Base-by-base conservation (phyloP, 805 yeast species). In the Candida ponderosae region DNA sequence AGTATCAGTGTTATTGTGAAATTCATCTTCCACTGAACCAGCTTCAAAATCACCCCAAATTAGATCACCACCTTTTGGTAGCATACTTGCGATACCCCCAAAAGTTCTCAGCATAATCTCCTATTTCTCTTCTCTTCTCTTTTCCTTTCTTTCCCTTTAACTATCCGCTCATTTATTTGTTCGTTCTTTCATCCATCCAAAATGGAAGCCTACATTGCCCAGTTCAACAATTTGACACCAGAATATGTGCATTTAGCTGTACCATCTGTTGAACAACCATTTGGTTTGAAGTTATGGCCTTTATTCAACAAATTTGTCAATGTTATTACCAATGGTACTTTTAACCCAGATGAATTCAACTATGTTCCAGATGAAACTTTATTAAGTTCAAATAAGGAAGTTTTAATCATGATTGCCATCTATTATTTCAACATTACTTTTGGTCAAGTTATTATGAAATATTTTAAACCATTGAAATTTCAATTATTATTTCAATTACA, bases 41-140 rank as follows among this genome's bases (percentile, higher is more conserved):
- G 62, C 50, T 3, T 67, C 56, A 38, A 70, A 46, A 48, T 74
- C 69, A 4, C 98, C 98, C 98, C 98, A 93, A 24, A 93, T 74
- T 5, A 76, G 54, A 28, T 79, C 80, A 3, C 97, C 97, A 31
- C 98, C 98, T 57, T 90, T 93, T 17, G 98, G 98, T 21, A 93
- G 53, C 98, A 93, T 93, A 39, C 93, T 76, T 14, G 97, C 88
- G 33, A 93, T 68, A 11, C 97, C 97, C n/a, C 95, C 96, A 69
- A 86, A 90, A 2, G 90, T 70, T 44, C 87, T 70, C 34, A 88
- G 56, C 82, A 93, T 69, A n/a, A 43, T 86, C 94, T 6, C 87
- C 76, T 47, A 98, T 74, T 61, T 90, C 98, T 43, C 76, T 74
- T 55, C 95, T 74, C 36, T 93, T 81, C n/a, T n/a, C n/a, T n/a